A percentile compares a stretch with the other conserved stretches of the same genome.
phyloP scores from a whole-genome alignment of 164 flowering plant species.

The Cinnamomum chago region DNA sequence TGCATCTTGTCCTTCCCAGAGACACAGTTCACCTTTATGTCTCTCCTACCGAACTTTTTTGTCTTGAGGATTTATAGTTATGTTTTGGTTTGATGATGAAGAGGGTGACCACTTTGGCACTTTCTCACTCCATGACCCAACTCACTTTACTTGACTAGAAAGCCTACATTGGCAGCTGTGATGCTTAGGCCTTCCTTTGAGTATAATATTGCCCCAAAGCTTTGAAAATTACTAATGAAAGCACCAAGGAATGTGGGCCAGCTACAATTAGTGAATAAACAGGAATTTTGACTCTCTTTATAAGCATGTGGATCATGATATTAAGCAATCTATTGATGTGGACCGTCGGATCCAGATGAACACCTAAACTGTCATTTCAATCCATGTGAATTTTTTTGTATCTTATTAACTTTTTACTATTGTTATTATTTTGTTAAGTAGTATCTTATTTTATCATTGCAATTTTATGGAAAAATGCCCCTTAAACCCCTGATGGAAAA shows the following conservation, averaged over 20 bases:
- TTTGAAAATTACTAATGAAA: background rate
- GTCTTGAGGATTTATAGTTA: slow-evolving; percentile 8
- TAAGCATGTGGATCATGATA: too few species aligned
- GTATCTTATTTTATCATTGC: too few species aligned
- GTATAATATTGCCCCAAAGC: background rate
- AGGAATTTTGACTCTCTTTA: too few species aligned
- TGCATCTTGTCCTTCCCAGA: background rate
- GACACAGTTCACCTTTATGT: background rate
- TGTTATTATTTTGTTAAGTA: too few species aligned
- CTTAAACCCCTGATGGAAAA: too few species aligned
- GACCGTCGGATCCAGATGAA: too few species aligned
- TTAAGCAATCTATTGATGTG: too few species aligned
- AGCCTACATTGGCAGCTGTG: slow-evolving; percentile 38
- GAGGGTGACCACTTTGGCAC: background rate
- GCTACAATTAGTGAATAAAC: too few species aligned
- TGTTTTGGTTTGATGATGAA: background rate
- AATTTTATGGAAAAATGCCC: too few species aligned
- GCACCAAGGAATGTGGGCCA: background rate
- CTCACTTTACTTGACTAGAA: slow-evolving; percentile 59
- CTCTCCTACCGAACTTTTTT: background rate
- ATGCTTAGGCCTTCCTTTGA: slow-evolving; percentile 7
- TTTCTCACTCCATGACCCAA: slow-evolving; percentile 14
- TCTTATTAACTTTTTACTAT: too few species aligned
- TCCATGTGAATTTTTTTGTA: too few species aligned
- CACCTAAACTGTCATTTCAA: too few species aligned